Evolutionary conservation across 2,329 filamentous ascomycete species (phyloP).

Genomic region (Hypoxylon sp.): DNA sequence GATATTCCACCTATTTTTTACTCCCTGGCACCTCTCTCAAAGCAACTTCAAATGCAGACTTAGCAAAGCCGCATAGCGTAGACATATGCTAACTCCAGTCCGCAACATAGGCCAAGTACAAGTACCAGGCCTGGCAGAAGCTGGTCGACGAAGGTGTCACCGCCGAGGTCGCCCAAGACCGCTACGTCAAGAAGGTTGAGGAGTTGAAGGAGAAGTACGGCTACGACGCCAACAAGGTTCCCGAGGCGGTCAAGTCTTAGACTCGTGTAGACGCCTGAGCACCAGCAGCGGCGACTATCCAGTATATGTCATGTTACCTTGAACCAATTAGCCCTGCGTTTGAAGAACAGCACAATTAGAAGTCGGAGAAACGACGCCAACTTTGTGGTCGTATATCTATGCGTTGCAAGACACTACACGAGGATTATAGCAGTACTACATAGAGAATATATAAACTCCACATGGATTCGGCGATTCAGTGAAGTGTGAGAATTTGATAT

Average conservation of each 20-base stretch:
- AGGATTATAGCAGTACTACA: slow-evolving; percentile 14
- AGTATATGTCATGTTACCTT: slow-evolving; percentile 4
- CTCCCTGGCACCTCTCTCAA: neutral
- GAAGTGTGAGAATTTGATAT: neutral
- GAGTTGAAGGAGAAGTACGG: slow-evolving; percentile 77
- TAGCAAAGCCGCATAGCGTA: neutral
- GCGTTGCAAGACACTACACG: slow-evolving; percentile 3
- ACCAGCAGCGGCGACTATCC: neutral
- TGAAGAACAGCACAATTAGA: slow-evolving; percentile 9
- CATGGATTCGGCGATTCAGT: neutral
- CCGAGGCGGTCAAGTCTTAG: slow-evolving; percentile 64
- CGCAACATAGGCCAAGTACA: slow-evolving; percentile 76
- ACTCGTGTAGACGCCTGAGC: neutral
- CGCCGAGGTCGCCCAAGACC: slow-evolving; percentile 76
- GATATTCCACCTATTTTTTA: neutral
- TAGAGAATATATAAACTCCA: slow-evolving; percentile 25
- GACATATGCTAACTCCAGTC: slow-evolving; percentile 19
- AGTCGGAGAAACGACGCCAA: slow-evolving; percentile 3
- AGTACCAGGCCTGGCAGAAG: slow-evolving; percentile 82
- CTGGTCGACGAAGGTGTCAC: slow-evolving; percentile 72
- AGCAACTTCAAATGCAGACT: neutral
- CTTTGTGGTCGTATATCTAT: slow-evolving; percentile 6
- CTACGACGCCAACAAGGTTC: slow-evolving; percentile 72
- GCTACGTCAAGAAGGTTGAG: slow-evolving; percentile 81
- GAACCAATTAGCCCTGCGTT: slow-evolving; percentile 4